These are phyloP conservation scores for Tolypocladium ovalisporum DNA, from an alignment of 2,329 filamentous ascomycete species.

Conservation along the genomic window DNA sequence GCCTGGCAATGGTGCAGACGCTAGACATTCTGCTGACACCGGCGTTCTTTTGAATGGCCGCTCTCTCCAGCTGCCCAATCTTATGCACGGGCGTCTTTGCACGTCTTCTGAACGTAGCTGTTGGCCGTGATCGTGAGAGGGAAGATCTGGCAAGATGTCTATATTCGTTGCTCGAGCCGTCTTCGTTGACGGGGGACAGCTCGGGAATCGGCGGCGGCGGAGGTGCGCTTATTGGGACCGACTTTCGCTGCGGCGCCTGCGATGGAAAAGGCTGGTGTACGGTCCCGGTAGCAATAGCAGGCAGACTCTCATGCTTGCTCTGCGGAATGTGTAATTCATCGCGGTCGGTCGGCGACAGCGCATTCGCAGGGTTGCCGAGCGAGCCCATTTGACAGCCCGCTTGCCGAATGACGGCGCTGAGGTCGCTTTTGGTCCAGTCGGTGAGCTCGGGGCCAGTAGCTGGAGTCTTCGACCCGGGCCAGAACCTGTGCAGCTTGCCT, in stretches of 20 bases:
- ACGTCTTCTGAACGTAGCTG: constrained; percentile 27
- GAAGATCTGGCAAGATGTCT: neutral
- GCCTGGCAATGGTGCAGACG: constrained; percentile 38
- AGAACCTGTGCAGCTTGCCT: constrained; percentile 20
- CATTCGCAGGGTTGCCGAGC: constrained; percentile 1
- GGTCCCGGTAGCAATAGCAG: neutral
- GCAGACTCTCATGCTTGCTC: neutral
- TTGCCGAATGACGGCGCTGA: constrained; percentile 2
- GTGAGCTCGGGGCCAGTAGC: constrained; percentile 14
- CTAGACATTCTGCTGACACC: constrained; percentile 24
- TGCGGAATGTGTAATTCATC: neutral
- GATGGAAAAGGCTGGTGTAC: neutral
- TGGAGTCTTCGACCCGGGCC: constrained; percentile 14
- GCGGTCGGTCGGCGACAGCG: neutral
- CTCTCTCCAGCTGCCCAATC: constrained; percentile 37
- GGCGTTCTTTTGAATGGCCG: constrained; percentile 11
- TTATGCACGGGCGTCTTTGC: constrained; percentile 40
- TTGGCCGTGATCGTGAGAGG: neutral
- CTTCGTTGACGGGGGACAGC: constrained; percentile 7
- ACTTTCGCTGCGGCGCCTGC: neutral
- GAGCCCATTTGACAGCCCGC: constrained; percentile 5
- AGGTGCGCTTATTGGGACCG: constrained; percentile 2
- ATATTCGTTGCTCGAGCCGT: neutral
- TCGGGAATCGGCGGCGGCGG: constrained; percentile 12
- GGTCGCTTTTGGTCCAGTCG: constrained; percentile 12